Conservation (phyloP, 371 early-diverging fungal species). For the Circinella umbellata region DNA sequence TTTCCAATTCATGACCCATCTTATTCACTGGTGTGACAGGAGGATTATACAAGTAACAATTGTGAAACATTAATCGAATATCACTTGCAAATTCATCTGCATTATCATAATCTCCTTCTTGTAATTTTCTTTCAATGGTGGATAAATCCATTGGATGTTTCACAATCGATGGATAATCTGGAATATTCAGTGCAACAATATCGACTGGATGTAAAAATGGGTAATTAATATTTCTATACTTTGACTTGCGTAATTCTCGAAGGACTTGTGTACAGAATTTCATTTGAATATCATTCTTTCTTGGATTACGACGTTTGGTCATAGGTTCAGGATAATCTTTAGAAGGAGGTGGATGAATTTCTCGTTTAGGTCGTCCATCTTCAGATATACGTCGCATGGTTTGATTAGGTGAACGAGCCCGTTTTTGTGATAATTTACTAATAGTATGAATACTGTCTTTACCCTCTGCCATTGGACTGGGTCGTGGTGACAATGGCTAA, state of each 20-base stretch:
- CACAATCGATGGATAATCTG: slow-evolving; percentile 92
- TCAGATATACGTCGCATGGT: slow-evolving; percentile 38
- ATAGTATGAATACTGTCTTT: neutral
- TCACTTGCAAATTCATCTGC: slow-evolving; percentile 87
- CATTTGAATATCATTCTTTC: slow-evolving; percentile 69
- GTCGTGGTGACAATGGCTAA: slow-evolving; percentile 20
- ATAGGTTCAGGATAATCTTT: slow-evolving; percentile 56
- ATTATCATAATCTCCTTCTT: slow-evolving; percentile 71
- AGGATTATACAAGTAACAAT: slow-evolving; percentile 96
- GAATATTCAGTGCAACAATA: slow-evolving; percentile 88
- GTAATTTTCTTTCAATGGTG: slow-evolving; percentile 90
- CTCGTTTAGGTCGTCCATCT: slow-evolving; percentile 72
- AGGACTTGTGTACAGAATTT: slow-evolving; percentile 73
- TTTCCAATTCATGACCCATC: slow-evolving; percentile 81
- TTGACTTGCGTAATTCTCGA: slow-evolving; percentile 80
- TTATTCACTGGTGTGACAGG: slow-evolving; percentile 87
- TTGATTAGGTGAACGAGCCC: slow-evolving; percentile 19
- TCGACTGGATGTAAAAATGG: slow-evolving; percentile 96
- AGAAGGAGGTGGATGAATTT: slow-evolving; percentile 71
- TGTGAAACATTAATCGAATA: slow-evolving; percentile 87
- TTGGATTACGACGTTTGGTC: slow-evolving; percentile 49
- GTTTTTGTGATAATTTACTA: slow-evolving; percentile 16
- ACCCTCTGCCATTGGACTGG: slow-evolving; percentile 21
- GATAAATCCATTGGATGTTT: slow-evolving; percentile 98
- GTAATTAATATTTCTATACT: slow-evolving; percentile 70